A percentile compares a stretch with the other conserved stretches of the same genome.
These are phyloP conservation scores for Lolium rigidum DNA, from an alignment of 176 grass and related monocot species.

Conservation along the genomic window DNA sequence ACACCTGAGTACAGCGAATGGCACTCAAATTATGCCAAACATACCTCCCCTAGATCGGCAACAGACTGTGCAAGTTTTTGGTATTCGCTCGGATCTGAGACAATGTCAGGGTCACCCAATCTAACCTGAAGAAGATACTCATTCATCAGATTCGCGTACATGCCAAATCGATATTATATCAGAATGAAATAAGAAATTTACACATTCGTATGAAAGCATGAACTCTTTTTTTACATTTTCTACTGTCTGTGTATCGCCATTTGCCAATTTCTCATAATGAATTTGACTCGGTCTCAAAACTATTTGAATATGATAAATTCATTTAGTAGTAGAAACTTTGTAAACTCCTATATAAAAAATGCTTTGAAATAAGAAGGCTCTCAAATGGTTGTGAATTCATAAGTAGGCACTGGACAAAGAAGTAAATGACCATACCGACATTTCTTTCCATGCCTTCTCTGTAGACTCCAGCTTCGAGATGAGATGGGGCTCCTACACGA, in stretches of 20 bases:
- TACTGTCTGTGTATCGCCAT: too few relatives aligned
- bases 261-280: background rate
- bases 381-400: background rate
- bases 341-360: background rate
- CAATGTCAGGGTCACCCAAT: slow-evolving; percentile 89
- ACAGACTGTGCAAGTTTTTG: slow-evolving; percentile 95
- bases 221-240: background rate
- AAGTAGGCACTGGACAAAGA: slow-evolving; percentile 14
- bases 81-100: slow-evolving; percentile 86
- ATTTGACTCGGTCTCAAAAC: background rate
- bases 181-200: background rate
- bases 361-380: background rate
- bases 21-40: slow-evolving; percentile 1
- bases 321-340: background rate
- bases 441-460: slow-evolving; percentile 89
- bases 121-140: slow-evolving; percentile 66
- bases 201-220: slow-evolving; percentile 11
- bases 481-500: slow-evolving; percentile 78
- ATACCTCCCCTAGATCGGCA: slow-evolving; percentile 86
- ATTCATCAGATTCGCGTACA: background rate
- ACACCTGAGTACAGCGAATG: background rate
- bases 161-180: slow-evolving; percentile 26
- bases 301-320: background rate
- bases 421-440: slow-evolving; percentile 70
- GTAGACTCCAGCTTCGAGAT: slow-evolving; percentile 87